These are phyloP conservation scores for Blastobotrys serpentis DNA, from an alignment of 1,139 yeast species.

Conservation along the genomic window DNA sequence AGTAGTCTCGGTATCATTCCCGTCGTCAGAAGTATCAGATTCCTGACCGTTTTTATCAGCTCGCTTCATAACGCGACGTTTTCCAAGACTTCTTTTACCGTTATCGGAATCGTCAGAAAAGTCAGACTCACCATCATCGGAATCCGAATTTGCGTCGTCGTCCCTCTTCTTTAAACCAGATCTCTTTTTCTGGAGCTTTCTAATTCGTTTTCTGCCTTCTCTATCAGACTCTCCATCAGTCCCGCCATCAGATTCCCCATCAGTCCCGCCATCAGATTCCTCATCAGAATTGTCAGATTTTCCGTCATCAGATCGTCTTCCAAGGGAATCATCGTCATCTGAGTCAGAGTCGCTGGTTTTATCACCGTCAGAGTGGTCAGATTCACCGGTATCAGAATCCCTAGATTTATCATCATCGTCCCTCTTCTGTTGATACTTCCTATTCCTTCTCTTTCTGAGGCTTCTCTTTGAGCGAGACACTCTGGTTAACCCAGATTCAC, in stretches of 20 bases:
- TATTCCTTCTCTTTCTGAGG: slow-evolving; percentile 2
- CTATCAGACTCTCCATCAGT: neutral
- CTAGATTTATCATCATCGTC: neutral
- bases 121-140: slow-evolving; percentile 3
- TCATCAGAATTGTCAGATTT: neutral
- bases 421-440: neutral
- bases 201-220: neutral
- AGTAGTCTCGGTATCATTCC: neutral
- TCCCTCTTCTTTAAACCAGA: neutral
- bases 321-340: too few species aligned
- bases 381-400: slow-evolving; percentile 3
- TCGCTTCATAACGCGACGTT: too few species aligned
- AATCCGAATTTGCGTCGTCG: neutral
- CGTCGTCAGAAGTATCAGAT: neutral
- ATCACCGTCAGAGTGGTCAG: slow-evolving; percentile 5
- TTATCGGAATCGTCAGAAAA: neutral
- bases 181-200: neutral
- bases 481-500: slow-evolving; percentile 1
- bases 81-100: neutral
- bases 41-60: neutral
- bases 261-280: neutral
- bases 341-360: neutral
- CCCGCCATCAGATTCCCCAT: neutral
- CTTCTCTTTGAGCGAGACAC: slow-evolving; percentile 5
- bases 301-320: neutral